Evolutionary conservation across 169 alveolate genomes (phyloP).

Genomic region (Babesia ovata): DNA sequence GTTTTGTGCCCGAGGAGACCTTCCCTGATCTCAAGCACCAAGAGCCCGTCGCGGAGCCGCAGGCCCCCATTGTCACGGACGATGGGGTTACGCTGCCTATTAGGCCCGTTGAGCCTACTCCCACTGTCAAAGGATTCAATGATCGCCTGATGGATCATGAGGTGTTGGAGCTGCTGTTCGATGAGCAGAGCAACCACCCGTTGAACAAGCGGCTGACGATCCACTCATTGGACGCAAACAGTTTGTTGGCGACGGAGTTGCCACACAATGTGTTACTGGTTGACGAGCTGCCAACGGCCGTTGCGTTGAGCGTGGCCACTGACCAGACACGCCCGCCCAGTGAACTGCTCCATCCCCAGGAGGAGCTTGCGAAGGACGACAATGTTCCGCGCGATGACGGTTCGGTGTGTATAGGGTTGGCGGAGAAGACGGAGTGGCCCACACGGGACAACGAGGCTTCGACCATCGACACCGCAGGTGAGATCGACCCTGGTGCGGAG

Average conservation of each 20-base stretch:
- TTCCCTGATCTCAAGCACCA: slow-evolving; percentile 31
- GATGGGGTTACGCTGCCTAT: background rate
- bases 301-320: background rate
- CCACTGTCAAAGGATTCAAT: background rate
- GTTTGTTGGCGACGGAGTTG: slow-evolving; percentile 55
- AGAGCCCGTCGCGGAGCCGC: background rate
- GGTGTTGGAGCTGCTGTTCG: slow-evolving; percentile 30
- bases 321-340: background rate
- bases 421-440: slow-evolving; percentile 50
- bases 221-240: slow-evolving; percentile 38
- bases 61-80: background rate
- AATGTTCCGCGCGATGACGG: slow-evolving; percentile 38
- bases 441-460: slow-evolving; percentile 30
- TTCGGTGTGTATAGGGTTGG: slow-evolving; percentile 31
- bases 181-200: slow-evolving; percentile 35
- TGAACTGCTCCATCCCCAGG: slow-evolving; percentile 22
- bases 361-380: slow-evolving; percentile 28
- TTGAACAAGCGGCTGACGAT: slow-evolving; percentile 39
- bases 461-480: slow-evolving; percentile 42
- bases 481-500: background rate
- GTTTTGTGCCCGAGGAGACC: slow-evolving; percentile 65
- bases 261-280: slow-evolving; percentile 55
- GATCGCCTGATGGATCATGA: slow-evolving; percentile 37
- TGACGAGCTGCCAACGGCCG: slow-evolving; percentile 13
- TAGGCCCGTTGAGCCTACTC: slow-evolving; percentile 4